Evolutionary conservation across 106 monocot genomes (phyloP).

Genomic region (Agapanthus africanus): DNA sequence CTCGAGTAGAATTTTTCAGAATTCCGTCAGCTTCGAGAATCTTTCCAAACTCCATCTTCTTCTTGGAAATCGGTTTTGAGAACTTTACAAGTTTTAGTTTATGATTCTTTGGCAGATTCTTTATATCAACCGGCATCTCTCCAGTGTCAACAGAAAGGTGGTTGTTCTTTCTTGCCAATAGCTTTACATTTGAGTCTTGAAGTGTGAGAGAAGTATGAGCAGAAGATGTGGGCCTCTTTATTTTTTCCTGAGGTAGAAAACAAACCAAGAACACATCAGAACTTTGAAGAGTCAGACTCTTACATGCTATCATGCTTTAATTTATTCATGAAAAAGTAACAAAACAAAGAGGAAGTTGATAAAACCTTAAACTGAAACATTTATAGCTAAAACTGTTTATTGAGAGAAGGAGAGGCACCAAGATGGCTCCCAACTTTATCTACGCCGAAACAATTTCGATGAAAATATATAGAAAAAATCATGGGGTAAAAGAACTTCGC

Average conservation of each 20-base stretch:
- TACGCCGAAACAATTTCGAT: too few species aligned
- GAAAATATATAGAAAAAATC: too few species aligned
- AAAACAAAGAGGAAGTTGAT: too few species aligned
- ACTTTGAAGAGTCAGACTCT: too few species aligned
- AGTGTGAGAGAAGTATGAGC: conserved; percentile 10
- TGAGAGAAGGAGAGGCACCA: too few species aligned
- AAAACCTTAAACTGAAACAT: too few species aligned
- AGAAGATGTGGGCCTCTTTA: conserved; percentile 12
- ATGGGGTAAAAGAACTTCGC: too few species aligned
- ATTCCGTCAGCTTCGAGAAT: conserved; percentile 20
- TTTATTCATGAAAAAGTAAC: too few species aligned
- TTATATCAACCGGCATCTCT: conserved; percentile 10
- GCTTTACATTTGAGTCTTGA: conserved; percentile 18
- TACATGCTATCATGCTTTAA: too few species aligned
- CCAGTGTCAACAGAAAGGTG: conserved; percentile 6
- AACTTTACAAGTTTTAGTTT: conserved; percentile 17
- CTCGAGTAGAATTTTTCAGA: conserved; percentile 26
- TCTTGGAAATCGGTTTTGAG: conserved; percentile 24
- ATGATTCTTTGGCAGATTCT: conserved; percentile 20
- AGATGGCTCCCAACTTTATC: too few species aligned
- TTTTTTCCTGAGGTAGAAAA: conserved; percentile 27
- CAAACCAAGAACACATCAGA: too few species aligned
- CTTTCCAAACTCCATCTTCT: conserved; percentile 10
- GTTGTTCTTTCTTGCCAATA: conserved; percentile 12
- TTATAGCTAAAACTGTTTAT: too few species aligned